These are phyloP conservation scores for Zygoascus ofunaensis DNA, from an alignment of 805 yeast species.

Conservation along the genomic window DNA sequence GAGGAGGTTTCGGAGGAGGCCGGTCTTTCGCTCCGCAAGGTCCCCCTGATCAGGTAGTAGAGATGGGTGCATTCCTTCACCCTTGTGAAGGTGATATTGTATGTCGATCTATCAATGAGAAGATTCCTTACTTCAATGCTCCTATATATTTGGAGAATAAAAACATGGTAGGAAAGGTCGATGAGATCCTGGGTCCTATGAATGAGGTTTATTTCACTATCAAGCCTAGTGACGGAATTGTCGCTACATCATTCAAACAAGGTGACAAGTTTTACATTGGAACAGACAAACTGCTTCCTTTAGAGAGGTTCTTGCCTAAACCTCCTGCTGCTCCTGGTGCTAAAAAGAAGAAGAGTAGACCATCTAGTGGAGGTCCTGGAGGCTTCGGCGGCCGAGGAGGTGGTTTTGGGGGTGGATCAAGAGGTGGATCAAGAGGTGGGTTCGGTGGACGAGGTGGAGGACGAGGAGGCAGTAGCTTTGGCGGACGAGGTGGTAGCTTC, in stretches of 20 bases:
- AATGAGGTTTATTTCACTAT: constrained; percentile 97
- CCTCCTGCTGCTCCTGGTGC: constrained; percentile 83
- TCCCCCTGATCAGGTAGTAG: constrained; percentile 93
- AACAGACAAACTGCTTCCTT: constrained; percentile 87
- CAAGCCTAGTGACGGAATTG: constrained; percentile 93
- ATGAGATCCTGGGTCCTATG: constrained; percentile 94
- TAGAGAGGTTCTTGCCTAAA: constrained; percentile 95
- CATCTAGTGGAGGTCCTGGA: constrained; percentile 16
- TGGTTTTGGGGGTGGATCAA: constrained; percentile 33
- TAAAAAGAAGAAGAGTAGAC: constrained; percentile 45
- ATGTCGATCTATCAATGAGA: constrained; percentile 87
- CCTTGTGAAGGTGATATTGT: constrained; percentile 96
- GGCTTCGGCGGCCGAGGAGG: constrained; percentile 35
- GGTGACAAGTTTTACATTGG: constrained; percentile 96
- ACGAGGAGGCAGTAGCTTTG: constrained; percentile 17
- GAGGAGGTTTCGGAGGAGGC: constrained; percentile 57
- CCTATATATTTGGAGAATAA: constrained; percentile 96
- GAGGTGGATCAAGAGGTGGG: constrained; percentile 21
- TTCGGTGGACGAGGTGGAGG: constrained; percentile 20
- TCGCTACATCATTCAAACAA: constrained; percentile 82
- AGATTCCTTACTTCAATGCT: constrained; percentile 96
- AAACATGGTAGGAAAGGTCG: constrained; percentile 93
- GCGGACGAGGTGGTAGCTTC: constrained; percentile 20
- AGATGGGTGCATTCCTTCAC: constrained; percentile 89
- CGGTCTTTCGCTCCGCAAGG: constrained; percentile 76